Evolutionary conservation across 331 rosid genomes (phyloP).

Genomic region (Pyrus hybrid): DNA sequence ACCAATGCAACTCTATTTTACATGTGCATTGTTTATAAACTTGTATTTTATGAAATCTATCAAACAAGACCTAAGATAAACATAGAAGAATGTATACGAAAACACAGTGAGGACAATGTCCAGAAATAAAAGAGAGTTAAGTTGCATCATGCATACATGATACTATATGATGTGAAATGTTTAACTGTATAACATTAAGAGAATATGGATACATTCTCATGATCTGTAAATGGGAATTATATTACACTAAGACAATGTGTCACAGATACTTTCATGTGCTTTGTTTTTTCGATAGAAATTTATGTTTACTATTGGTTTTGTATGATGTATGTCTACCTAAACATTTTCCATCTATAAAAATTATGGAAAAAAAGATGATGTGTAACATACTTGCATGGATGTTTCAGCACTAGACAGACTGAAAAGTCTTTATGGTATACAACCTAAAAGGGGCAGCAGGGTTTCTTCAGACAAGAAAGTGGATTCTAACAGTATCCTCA

Average conservation of each 20-base stretch:
- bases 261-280: no score
- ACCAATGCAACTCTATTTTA: background rate
- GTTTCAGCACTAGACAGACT: background rate
- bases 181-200: no score
- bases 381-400: background rate
- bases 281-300: background rate
- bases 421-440: background rate
- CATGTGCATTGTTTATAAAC: background rate
- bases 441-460: no score
- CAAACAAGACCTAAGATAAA: background rate
- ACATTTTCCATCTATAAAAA: no score
- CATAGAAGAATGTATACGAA: no score
- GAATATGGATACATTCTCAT: no score
- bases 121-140: background rate
- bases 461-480: no score
- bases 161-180: background rate
- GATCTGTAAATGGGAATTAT: background rate
- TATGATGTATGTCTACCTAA: no score
- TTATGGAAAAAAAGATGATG: no score
- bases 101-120: background rate
- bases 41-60: background rate
- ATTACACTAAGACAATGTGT: background rate
- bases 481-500: background rate
- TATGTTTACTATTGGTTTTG: background rate
- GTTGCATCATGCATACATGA: background rate